phyloP scores from a whole-genome alignment of 305 asterid genomes.

The Fraxinus sp. region DNA sequence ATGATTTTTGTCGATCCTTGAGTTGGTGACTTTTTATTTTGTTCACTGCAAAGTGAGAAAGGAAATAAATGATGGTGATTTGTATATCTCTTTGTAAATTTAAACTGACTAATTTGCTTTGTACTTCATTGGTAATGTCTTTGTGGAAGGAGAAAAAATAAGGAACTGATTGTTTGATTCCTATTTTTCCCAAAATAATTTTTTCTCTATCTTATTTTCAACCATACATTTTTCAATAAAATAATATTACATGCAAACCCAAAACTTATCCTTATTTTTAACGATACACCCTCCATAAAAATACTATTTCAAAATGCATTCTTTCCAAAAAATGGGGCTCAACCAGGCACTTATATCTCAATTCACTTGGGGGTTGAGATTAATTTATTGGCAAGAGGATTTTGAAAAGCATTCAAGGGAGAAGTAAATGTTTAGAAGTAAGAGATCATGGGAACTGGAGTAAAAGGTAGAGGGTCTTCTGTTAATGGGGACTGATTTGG shows the following conservation, averaged over 20 bases:
- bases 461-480: not conserved
- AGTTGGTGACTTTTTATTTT: not conserved
- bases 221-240: too few relatives aligned
- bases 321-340: too few relatives aligned
- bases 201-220: too few relatives aligned
- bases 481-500: not conserved
- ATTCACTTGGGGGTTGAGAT: not conserved
- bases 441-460: not conserved
- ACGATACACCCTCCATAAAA: too few relatives aligned
- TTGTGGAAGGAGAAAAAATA: not conserved
- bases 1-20: not conserved
- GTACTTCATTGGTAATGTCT: not conserved
- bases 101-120: not conserved
- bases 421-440: not conserved
- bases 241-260: too few relatives aligned
- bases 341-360: not conserved
- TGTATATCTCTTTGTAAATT: not conserved
- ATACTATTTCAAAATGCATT: too few relatives aligned
- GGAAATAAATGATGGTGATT: not conserved
- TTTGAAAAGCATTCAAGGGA: not conserved
- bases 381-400: not conserved
- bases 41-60: not conserved
- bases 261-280: too few relatives aligned
- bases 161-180: not conserved
- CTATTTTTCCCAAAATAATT: too few relatives aligned